Evolutionary conservation across 164 flowering plant genomes (phyloP), one percentile per base, ranked within the genome.

Genomic region (Euptelea pleiosperma): DNA sequence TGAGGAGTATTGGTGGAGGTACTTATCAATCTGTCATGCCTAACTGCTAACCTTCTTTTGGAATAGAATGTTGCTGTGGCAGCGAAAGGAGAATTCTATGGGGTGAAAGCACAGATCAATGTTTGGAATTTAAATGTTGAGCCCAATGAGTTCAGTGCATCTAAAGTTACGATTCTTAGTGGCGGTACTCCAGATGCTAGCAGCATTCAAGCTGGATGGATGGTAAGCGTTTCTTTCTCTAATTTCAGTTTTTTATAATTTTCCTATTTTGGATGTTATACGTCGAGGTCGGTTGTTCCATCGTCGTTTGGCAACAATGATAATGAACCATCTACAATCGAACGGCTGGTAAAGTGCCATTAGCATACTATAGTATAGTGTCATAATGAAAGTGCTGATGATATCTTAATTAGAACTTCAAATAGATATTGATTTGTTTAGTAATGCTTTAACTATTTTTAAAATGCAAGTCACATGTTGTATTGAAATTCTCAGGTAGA

Each of bases 401-500:
- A 33, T 33, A 4, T 33, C 35, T 8, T 33, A n/a, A 33, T 8
- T 4, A 33, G 35, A n/a, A n/a, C n/a, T n/a, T n/a, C n/a, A n/a
- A n/a, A n/a, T n/a, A n/a, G n/a, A n/a, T n/a, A n/a, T n/a, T n/a
- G n/a, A n/a, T n/a, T n/a, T n/a, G n/a, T n/a, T n/a, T n/a, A n/a
- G n/a, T 12, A 25, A 8, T 7, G 21, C 31, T 24, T 3, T 21
- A 25, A 21, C 29, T 12, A 48, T 8, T 7, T 8, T 46, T 46
- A 0, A 2, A 16, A 8, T 25, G n/a, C 25, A 24, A 6, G 7
- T 48, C 16, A 7, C n/a, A 48, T 9, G 4, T 15, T 12, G 28
- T 14, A 25, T 28, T 57, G 8, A 59, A 18, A 37, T 25, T 57
- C 28, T 26, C 63, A 71, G 75, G 67, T 71, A 24, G n/a, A 41